These are phyloP conservation scores for Ustulina deusta DNA, from an alignment of 2,329 filamentous ascomycete genomes.

Conservation along the genomic window DNA sequence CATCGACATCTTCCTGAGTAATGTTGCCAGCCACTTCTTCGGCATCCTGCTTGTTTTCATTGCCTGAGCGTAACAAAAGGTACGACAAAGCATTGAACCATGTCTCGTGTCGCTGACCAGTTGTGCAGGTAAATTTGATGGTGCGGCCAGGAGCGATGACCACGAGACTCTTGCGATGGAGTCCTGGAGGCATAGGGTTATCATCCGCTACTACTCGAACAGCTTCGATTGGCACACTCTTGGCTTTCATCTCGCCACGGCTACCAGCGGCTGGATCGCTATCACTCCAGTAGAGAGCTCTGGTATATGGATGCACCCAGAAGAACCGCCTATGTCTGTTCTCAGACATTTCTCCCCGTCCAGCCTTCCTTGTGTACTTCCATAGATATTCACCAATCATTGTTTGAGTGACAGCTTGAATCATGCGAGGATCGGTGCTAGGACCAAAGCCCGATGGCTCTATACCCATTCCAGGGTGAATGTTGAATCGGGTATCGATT, in stretches of 20 bases:
- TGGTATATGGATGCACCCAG: slow-evolving; percentile 98
- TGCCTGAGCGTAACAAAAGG: slow-evolving; percentile 80
- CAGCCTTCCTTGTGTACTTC: slow-evolving; percentile 97
- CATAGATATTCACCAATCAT: slow-evolving; percentile 99
- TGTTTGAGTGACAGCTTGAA: slow-evolving; percentile 97
- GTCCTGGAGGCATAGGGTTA: slow-evolving; percentile 92
- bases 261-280: slow-evolving; percentile 84
- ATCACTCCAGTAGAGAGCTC: slow-evolving; percentile 97
- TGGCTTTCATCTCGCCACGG: slow-evolving; percentile 79
- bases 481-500: slow-evolving; percentile 90
- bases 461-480: slow-evolving; percentile 69
- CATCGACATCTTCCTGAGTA: slow-evolving; percentile 73
- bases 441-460: slow-evolving; percentile 71
- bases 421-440: slow-evolving; percentile 94
- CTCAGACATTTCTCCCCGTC: slow-evolving; percentile 87
- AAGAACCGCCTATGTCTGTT: slow-evolving; percentile 96
- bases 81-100: slow-evolving; percentile 99
- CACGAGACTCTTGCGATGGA: slow-evolving; percentile 93
- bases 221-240: slow-evolving; percentile 94
- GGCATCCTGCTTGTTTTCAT: slow-evolving; percentile 71
- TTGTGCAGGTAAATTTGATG: slow-evolving; percentile 94
- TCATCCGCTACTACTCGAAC: slow-evolving; percentile 93
- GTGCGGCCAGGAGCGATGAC: slow-evolving; percentile 89
- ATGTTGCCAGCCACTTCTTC: slow-evolving; percentile 70
- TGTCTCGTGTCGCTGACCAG: slow-evolving; percentile 93